Evolutionary conservation across 305 asterid genomes (phyloP).

Genomic region (Fraxinus nigra): DNA sequence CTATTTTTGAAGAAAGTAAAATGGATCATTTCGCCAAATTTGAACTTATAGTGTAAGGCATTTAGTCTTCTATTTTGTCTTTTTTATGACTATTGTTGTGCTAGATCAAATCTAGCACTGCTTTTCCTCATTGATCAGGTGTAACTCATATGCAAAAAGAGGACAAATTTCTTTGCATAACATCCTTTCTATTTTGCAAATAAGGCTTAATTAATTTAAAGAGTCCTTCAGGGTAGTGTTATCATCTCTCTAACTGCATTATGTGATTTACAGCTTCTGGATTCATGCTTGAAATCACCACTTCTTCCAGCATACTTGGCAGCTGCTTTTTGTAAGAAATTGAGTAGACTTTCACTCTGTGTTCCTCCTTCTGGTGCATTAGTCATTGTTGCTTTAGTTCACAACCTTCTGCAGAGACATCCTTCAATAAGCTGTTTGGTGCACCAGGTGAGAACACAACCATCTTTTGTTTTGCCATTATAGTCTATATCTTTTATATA

Average conservation of each 20-base stretch:
- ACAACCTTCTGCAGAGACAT: slow-evolving; percentile 88
- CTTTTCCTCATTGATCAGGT: slow-evolving; percentile 5
- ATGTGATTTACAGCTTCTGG: slow-evolving; percentile 66
- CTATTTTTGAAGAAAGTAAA: background rate
- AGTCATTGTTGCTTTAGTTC: slow-evolving; percentile 72
- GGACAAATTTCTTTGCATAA: background rate
- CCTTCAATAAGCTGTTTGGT: slow-evolving; percentile 88
- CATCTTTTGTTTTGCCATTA: background rate
- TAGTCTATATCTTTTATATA: background rate
- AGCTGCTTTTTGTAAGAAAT: slow-evolving; percentile 84
- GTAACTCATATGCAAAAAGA: background rate
- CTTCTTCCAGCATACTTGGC: slow-evolving; percentile 97
- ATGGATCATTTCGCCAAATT: background rate
- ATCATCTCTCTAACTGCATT: slow-evolving; percentile 6
- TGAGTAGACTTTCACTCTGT: slow-evolving; percentile 75
- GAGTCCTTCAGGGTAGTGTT: background rate
- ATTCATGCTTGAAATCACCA: slow-evolving; percentile 85
- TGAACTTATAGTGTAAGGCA: background rate
- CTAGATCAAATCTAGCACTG: background rate
- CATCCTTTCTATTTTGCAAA: background rate
- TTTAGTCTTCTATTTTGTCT: background rate
- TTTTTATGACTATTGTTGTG: background rate
- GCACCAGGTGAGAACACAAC: slow-evolving; percentile 53
- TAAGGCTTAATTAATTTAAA: background rate
- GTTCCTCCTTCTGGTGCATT: slow-evolving; percentile 86